Evolutionary conservation across 1,284 basidiomycete species (phyloP), one percentile per base, ranked within the genome.

Genomic region (Polyporus tsugae): DNA sequence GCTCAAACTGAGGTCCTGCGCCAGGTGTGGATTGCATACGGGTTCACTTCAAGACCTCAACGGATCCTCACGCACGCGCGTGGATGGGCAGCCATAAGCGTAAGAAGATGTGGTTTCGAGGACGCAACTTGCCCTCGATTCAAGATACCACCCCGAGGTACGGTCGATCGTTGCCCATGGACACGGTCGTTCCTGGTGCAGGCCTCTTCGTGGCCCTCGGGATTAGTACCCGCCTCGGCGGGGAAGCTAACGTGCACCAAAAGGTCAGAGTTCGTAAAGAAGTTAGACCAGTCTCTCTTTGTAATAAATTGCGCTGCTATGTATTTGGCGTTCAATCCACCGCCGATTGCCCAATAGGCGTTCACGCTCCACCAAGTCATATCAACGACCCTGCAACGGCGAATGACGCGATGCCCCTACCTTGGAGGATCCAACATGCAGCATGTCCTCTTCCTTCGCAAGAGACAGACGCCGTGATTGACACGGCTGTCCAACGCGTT

Each of bases 171-270:
- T 58, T n/a, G 53, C 41, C 52, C 10, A 9, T 39, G 29, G 10
- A 29, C 60, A 25, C 53, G 60, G 60, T 58, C 22, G 65, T 59
- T 66, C 65, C 60, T 66, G 65, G 65, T 53, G 60, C 65, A 62
- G 65, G 65, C 65, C 65, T 66, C 65, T 66, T 29, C 65, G 65
- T 62, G 65, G 65, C 60, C 65, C 65, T 67, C 66, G 66, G 62
- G 66, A 67, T 25, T 67, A 67, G 66, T 67, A 67, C 66, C 66
- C 35, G 66, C 41, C 53, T 25, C 41, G 39, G 66, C 57, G 57
- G 66, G 66, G 66, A 67, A 67, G 62, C 66, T 60, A 67, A 67
- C 62, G 36, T 63, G 66, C 66, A 57, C 66, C 66, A 46, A 67
- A 67, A 67, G 11, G 29, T 53, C 15, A 4, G 13, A 4, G 5